Evolutionary conservation across 176 grass and related monocot genomes (phyloP).

Genomic region (Thinopyrum elongatum): DNA sequence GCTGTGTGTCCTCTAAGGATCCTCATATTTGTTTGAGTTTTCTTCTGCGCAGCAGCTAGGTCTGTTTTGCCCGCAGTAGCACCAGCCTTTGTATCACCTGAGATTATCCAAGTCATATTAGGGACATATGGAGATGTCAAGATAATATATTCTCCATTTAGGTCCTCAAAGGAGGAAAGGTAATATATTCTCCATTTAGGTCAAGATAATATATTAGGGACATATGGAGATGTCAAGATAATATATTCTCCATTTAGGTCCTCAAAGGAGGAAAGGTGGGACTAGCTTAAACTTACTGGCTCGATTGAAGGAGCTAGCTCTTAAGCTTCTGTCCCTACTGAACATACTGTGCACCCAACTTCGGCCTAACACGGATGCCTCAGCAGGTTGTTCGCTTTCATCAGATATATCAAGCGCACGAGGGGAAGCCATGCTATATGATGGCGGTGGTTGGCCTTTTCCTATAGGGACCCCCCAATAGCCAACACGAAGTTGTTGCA

Average conservation of each 20-base stretch:
- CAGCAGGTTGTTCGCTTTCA: conserved; percentile 86
- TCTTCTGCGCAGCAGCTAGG: conserved; percentile 64
- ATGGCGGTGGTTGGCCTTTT: conserved; percentile 50
- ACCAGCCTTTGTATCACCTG: conserved; percentile 66
- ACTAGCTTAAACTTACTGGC: conserved; percentile 54
- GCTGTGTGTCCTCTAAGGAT: conserved; percentile 96
- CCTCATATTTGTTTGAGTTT: conserved; percentile 91
- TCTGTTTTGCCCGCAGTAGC: conserved; percentile 60
- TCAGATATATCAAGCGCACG: conserved; percentile 71
- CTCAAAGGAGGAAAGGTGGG: not conserved
- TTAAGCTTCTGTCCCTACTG: conserved; percentile 91
- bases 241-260: conserved; percentile 4
- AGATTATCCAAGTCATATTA: conserved; percentile 32
- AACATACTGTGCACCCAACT: conserved; percentile 99
- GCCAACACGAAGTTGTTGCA: conserved; percentile 89
- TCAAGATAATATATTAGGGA: conserved; percentile 36
- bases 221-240: conserved; percentile 6
- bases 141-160: conserved; percentile 14
- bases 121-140: not conserved
- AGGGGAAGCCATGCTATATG: conserved; percentile 81
- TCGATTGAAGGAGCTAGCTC: conserved; percentile 77
- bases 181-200: conserved; percentile 13
- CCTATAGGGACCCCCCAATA: conserved; percentile 84
- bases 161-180: not conserved
- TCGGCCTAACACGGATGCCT: conserved; percentile 89